Percentiles rank a stretch among this genome's conserved stretches.
Conservation (phyloP, 352 stramenopile genomes). For the Globisporangium emineosum region DNA sequence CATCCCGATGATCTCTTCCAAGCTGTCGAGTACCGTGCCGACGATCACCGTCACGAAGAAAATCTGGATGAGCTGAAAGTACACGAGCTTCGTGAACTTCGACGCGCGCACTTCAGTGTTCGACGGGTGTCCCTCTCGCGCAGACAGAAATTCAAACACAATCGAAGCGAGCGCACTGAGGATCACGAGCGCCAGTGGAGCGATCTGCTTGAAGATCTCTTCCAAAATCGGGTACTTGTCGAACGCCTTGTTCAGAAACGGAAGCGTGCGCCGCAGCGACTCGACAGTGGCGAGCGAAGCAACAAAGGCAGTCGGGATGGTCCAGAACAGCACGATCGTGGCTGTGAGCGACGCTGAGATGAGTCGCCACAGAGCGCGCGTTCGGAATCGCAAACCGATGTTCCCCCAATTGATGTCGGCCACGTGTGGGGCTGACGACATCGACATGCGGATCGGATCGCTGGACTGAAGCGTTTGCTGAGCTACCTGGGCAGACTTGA, state of each 20-base stretch:
- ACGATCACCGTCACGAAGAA: conserved; percentile 82
- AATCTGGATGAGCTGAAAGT: conserved; percentile 82
- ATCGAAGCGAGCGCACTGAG: conserved; percentile 60
- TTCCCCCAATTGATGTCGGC: conserved; percentile 81
- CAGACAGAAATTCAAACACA: conserved; percentile 63
- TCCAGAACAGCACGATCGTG: conserved; percentile 79
- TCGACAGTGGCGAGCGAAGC: conserved; percentile 68
- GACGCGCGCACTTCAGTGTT: conserved; percentile 60
- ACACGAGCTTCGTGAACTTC: conserved; percentile 74
- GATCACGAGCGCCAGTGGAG: conserved; percentile 54
- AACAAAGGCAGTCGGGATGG: conserved; percentile 76
- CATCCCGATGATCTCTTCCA: conserved; percentile 69
- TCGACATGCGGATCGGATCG: conserved; percentile 49
- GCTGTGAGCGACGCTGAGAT: conserved; percentile 54
- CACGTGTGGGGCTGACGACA: conserved; percentile 48
- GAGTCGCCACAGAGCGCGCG: conserved; percentile 44
- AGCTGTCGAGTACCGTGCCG: conserved; percentile 69
- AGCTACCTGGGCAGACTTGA: conserved; percentile 65
- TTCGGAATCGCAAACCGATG: conserved; percentile 53
- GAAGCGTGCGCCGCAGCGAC: conserved; percentile 52
- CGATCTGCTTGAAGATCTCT: conserved; percentile 68
- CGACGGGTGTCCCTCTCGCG: conserved; percentile 64
- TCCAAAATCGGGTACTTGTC: conserved; percentile 57
- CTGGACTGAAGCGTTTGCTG: conserved; percentile 68
- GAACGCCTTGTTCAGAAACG: conserved; percentile 64